Conservation (phyloP, 768 basidiomycete species). For the Lactifluus rugatus region DNA sequence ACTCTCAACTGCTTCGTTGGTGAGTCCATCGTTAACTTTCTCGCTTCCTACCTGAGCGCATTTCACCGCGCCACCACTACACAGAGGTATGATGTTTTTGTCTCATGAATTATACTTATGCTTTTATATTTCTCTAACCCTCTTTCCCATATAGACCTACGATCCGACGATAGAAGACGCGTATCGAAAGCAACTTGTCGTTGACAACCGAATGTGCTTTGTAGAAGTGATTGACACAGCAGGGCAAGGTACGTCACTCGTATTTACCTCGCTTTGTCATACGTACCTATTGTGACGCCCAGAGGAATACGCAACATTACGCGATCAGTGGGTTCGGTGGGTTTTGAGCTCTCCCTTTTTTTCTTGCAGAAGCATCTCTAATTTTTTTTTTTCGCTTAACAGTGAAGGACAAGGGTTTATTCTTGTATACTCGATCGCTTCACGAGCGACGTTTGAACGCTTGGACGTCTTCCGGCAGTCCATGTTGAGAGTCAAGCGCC, state of each 20-base stretch:
- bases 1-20: slow-evolving; percentile 95
- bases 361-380: slow-evolving; percentile 10
- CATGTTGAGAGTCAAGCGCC: slow-evolving; percentile 80
- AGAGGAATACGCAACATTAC: slow-evolving; percentile 96
- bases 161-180: slow-evolving; percentile 99
- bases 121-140: slow-evolving; percentile 11
- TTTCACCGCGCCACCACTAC: slow-evolving; percentile 16
- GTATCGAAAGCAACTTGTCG: slow-evolving; percentile 89
- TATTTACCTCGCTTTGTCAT: slow-evolving; percentile 8
- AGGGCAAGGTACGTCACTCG: slow-evolving; percentile 68
- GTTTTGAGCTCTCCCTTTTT: slow-evolving; percentile 25
- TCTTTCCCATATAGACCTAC: slow-evolving; percentile 55
- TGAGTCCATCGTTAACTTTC: slow-evolving; percentile 31
- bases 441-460: slow-evolving; percentile 84
- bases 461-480: slow-evolving; percentile 86
- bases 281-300: slow-evolving; percentile 21
- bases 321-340: slow-evolving; percentile 97
- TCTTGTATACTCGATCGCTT: slow-evolving; percentile 92
- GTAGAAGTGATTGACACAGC: slow-evolving; percentile 97
- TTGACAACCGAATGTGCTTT: slow-evolving; percentile 92
- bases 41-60: slow-evolving; percentile 1
- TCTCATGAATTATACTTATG: slow-evolving; percentile 8
- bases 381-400: slow-evolving; percentile 17
- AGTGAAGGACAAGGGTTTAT: slow-evolving; percentile 98
- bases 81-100: slow-evolving; percentile 42